Evolutionary conservation across 495 filamentous ascomycete genomes (phyloP).

Genomic region (Talaromyces wortmannii): DNA sequence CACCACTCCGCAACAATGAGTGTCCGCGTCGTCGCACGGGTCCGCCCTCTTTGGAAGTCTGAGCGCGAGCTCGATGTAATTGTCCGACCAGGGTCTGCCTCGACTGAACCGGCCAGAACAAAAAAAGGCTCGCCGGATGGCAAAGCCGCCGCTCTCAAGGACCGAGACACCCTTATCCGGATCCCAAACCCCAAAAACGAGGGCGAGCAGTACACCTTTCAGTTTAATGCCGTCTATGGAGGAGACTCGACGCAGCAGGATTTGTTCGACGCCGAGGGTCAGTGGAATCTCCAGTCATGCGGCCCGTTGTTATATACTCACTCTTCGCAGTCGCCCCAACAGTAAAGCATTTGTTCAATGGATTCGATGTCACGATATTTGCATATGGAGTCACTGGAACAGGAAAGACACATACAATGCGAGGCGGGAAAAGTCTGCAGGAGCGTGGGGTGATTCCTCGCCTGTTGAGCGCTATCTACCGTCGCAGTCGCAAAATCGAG

Average conservation of each 20-base stretch:
- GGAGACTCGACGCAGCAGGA: slow-evolving; percentile 71
- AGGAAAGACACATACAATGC: slow-evolving; percentile 98
- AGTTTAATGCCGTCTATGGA: slow-evolving; percentile 92
- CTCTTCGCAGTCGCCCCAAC: slow-evolving; percentile 56
- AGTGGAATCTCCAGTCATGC: slow-evolving; percentile 14
- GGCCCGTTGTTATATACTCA: not conserved
- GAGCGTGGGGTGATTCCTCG: slow-evolving; percentile 90
- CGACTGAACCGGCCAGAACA: slow-evolving; percentile 14
- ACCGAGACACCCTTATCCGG: slow-evolving; percentile 64
- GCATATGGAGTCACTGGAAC: slow-evolving; percentile 95
- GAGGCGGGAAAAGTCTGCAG: slow-evolving; percentile 80
- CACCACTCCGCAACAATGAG: slow-evolving; percentile 26
- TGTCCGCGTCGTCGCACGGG: slow-evolving; percentile 81
- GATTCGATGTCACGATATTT: slow-evolving; percentile 89
- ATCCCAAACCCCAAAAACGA: slow-evolving; percentile 96
- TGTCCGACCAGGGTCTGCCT: slow-evolving; percentile 47
- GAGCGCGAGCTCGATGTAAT: slow-evolving; percentile 83
- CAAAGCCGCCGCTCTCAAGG: slow-evolving; percentile 41
- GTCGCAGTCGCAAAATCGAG: slow-evolving; percentile 75
- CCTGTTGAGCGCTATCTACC: slow-evolving; percentile 79
- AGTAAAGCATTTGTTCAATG: slow-evolving; percentile 87
- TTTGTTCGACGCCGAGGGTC: slow-evolving; percentile 84
- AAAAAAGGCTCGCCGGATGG: slow-evolving; percentile 17
- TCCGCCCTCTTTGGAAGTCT: slow-evolving; percentile 77
- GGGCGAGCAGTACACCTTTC: slow-evolving; percentile 83